These are phyloP conservation scores for Gnomoniopsis smithogilvyi DNA, from an alignment of 2,329 filamentous ascomycete genomes.

Conservation along the genomic window DNA sequence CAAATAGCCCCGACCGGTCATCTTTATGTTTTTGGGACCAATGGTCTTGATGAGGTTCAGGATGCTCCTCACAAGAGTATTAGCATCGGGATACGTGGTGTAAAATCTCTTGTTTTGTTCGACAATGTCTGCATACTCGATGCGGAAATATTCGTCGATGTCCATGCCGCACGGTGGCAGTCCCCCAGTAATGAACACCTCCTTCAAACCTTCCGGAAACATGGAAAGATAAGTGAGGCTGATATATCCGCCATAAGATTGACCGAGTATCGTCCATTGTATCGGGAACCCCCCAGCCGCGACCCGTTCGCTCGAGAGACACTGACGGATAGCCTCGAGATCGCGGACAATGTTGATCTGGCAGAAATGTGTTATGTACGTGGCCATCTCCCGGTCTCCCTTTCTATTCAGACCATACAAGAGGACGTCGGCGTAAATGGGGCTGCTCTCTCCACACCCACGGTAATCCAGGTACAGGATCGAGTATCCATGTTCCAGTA, in stretches of 20 bases:
- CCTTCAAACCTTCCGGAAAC: slow-evolving; percentile 56
- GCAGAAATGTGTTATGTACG: slow-evolving; percentile 64
- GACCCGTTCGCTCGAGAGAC: slow-evolving; percentile 32
- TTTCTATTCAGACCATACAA: slow-evolving; percentile 46
- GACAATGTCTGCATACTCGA: slow-evolving; percentile 54
- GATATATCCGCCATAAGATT: slow-evolving; percentile 74
- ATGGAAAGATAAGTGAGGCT: slow-evolving; percentile 68
- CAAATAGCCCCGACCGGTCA: slow-evolving; percentile 39
- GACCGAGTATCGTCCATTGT: slow-evolving; percentile 68
- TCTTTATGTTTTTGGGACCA: slow-evolving; percentile 31
- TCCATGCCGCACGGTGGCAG: slow-evolving; percentile 59
- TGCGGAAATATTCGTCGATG: slow-evolving; percentile 60
- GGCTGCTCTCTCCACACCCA: slow-evolving; percentile 65
- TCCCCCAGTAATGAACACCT: slow-evolving; percentile 65
- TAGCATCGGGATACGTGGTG: slow-evolving; percentile 61
- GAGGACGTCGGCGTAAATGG: slow-evolving; percentile 58
- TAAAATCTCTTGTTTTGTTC: slow-evolving; percentile 64
- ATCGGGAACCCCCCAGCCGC: slow-evolving; percentile 33
- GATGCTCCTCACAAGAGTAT: slow-evolving; percentile 50
- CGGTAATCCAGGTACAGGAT: slow-evolving; percentile 68
- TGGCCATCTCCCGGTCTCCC: slow-evolving; percentile 50
- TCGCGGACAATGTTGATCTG: slow-evolving; percentile 73
- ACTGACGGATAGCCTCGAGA: slow-evolving; percentile 65
- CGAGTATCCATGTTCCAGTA: slow-evolving; percentile 65
- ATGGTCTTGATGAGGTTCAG: not conserved